Base-by-base conservation (phyloP, 2,329 filamentous ascomycete species). In the Fonsecaea pedrosoi region DNA sequence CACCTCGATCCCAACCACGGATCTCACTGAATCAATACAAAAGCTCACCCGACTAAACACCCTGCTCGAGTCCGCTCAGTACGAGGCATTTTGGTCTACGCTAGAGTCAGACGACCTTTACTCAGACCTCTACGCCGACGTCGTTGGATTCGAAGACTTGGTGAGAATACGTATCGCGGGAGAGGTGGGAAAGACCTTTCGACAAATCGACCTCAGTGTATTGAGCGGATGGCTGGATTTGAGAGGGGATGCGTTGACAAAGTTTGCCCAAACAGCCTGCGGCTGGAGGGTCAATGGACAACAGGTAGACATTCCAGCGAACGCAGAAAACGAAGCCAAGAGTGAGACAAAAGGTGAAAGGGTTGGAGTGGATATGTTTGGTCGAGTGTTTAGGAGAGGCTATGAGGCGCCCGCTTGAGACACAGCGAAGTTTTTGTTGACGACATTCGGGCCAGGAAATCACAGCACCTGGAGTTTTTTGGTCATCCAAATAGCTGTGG, bases 271-370 rank as follows among this genome's bases (percentile, higher is more conserved):
- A 65, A 92, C 94, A 78, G 91, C 94, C 10, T 95, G 91, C 76
- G 92, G 91, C 71, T 99, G 94, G 93, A 87, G 86, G 74, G 85
- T 97, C 50, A 90, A 92, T 68, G 83, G 84, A 35, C 77, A 78
- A 45, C 81, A 76, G 69, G 89, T 97, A 70, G 87, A 87, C 78
- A 87, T 99, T 64, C 95, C 95, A 64, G 84, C 90, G 76, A 99
- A 99, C 83, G 92, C 95, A 77, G 95, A 99, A 82, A 97, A 97
- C 79, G 94, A 98, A 87, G 95, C 93, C 54, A 92, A 96, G 85
- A 95, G 95, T 80, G 90, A 93, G 48, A 91, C 97, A 79, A 96
- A 97, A 76, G 88, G 94, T 75, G 95, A 99, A 85, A 94, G 95
- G 72, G 95, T 99, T n/a, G 80, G 77, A 18, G 74, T 82, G 50